Evolutionary conservation across 2,329 filamentous ascomycete species (phyloP).

Genomic region (Dactylella cylindrospora): DNA sequence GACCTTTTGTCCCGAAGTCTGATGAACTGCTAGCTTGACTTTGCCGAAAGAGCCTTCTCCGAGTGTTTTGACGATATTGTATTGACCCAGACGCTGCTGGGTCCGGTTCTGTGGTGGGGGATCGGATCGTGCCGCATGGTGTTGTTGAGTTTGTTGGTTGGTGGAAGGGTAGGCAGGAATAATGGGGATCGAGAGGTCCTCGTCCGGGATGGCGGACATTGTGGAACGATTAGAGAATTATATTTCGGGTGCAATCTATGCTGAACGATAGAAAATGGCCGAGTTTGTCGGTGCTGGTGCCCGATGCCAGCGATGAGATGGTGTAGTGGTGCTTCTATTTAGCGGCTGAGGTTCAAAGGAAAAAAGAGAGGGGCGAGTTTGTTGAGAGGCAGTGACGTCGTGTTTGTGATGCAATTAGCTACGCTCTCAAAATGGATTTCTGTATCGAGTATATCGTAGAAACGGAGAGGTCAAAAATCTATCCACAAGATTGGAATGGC

Average conservation of each 20-base stretch:
- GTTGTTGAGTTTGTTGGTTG: conserved; percentile 41
- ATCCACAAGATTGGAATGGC: too few species aligned
- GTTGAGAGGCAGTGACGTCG: conserved; percentile 33
- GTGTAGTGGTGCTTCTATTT: too few species aligned
- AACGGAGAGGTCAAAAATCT: too few species aligned
- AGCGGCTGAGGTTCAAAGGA: too few species aligned
- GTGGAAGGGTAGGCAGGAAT: conserved; percentile 35
- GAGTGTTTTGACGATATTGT: conserved; percentile 84
- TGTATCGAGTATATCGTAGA: neutral
- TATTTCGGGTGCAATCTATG: too few species aligned
- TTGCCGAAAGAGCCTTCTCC: conserved; percentile 98
- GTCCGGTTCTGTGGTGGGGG: conserved; percentile 66
- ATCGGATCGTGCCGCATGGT: conserved; percentile 55
- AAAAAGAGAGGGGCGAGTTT: conserved; percentile 26
- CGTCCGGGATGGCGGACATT: conserved; percentile 38
- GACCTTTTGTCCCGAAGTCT: conserved; percentile 89
- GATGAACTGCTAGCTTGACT: conserved; percentile 93
- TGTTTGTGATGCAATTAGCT: too few species aligned
- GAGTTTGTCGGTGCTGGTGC: too few species aligned
- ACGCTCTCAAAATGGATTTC: neutral
- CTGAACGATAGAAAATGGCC: conserved; percentile 3
- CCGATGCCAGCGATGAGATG: too few species aligned
- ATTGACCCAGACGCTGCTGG: conserved; percentile 72
- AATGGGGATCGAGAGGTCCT: conserved; percentile 39
- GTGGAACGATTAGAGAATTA: too few species aligned